Evolutionary conservation across 441 rosid genomes (phyloP), one percentile per base, ranked within the genome.

Genomic region (Gossypium lobatum): DNA sequence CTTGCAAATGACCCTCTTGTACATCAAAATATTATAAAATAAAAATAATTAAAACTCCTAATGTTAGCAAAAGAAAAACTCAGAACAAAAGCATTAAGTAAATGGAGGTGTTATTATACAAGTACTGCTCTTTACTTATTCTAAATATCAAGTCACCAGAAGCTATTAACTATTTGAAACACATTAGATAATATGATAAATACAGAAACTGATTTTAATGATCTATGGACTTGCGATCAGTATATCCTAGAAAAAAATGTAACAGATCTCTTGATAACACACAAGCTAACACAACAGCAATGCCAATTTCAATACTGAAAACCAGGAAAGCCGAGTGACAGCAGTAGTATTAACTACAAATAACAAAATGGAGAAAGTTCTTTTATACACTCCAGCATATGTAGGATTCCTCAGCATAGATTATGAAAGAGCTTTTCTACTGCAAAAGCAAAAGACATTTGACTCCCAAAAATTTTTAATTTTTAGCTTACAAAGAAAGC

Each of bases 211-310:
- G 42, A 39, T 4, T 48, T 39, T 64, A 26, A 16, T 68, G 39
- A 67, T 8, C 58, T 8, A 39, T 48, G 17, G 1, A 55, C 71
- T 48, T 25, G 11, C 14, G 13, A 25, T 25, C 59, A 67, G 52
- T 48, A 67, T 48, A 48, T 50, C 71, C 59, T 3, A 67, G 59
- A 67, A 67, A 67, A 67, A 45, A 64, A 10, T 46, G 71, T 46
- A 21, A 23, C 55, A 23, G 71, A 48, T 67, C 71, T 48, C 58
- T 48, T 67, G 58, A 48, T 13, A 23, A 67, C 9, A 50, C 55
- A 45, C 52, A 64, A 64, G 26, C 42, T 39, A 64, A 39, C 52
- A 64, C 53, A 10, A 6, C 18, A 45, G 54, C 17, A 6, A 65
- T 21, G 18, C 20, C 17, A 10, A 63, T 34, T 37, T 63, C 18